phyloP scores from a whole-genome alignment of 108 stramenopile species.

The Pseudonitzschia multiseries region DNA sequence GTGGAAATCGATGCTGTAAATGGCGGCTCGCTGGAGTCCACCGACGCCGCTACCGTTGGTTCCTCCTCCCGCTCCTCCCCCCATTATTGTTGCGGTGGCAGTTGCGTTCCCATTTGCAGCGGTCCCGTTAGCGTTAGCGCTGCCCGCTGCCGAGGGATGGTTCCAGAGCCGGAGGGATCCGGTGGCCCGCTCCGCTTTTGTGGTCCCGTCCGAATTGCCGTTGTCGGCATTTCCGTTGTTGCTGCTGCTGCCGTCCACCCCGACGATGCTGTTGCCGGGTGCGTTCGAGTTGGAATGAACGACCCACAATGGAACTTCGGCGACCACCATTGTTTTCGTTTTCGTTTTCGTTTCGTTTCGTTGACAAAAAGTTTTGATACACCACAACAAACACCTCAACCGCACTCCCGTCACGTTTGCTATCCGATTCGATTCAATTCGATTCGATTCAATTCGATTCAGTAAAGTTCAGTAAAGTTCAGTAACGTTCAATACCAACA shows the following conservation, averaged over 20 bases:
- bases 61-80: background rate
- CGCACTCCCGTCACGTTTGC: no score
- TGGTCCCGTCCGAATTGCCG: background rate
- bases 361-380: no score
- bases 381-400: no score
- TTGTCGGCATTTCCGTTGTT: background rate
- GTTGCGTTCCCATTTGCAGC: no score
- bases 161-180: slow-evolving; percentile 39
- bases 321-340: slow-evolving; percentile 57
- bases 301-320: slow-evolving; percentile 71
- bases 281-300: slow-evolving; percentile 41
- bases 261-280: slow-evolving; percentile 2
- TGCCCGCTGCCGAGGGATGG: no score
- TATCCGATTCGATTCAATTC: background rate
- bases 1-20: slow-evolving; percentile 78
- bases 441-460: background rate
- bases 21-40: slow-evolving; percentile 45
- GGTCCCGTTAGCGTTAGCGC: no score
- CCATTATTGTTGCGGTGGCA: no score
- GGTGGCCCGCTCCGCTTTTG: slow-evolving; percentile 34
- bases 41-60: background rate
- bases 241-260: background rate
- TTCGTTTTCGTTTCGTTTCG: no score
- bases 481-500: no score
- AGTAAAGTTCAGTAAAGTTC: no score